phyloP scores from a whole-genome alignment of 148 eudicot species.

The Dysphania ambrosioides region DNA sequence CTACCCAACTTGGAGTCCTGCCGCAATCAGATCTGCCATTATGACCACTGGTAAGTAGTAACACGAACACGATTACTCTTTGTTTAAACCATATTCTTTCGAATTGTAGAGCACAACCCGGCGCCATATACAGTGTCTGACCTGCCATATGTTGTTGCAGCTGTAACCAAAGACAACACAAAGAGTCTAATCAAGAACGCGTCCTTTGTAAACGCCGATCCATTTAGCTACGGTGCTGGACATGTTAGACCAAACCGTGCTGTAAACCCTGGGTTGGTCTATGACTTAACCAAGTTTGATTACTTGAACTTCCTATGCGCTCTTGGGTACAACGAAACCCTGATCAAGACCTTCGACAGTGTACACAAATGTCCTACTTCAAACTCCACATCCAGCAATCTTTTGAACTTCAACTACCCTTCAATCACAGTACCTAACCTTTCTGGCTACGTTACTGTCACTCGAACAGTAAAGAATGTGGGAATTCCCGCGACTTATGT shows the following conservation, averaged over 20 bases:
- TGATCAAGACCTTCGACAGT: slow-evolving; percentile 18
- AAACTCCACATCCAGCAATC: background rate
- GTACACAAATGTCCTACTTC: slow-evolving; percentile 32
- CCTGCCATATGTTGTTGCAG: slow-evolving; percentile 26
- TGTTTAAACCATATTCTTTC: background rate
- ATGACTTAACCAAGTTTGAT: slow-evolving; percentile 39
- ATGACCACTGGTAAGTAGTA: slow-evolving; percentile 81
- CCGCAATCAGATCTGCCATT: slow-evolving; percentile 64
- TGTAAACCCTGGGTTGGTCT: slow-evolving; percentile 60
- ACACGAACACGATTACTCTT: background rate
- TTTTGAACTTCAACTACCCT: slow-evolving; percentile 51
- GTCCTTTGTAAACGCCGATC: slow-evolving; percentile 22
- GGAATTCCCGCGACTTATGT: slow-evolving; percentile 45
- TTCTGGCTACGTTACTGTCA: slow-evolving; percentile 36
- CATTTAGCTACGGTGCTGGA: slow-evolving; percentile 58
- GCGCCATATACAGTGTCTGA: too few relatives aligned
- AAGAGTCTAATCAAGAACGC: slow-evolving; percentile 31
- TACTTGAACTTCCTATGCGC: slow-evolving; percentile 60
- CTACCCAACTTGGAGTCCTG: slow-evolving; percentile 62
- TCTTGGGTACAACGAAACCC: slow-evolving; percentile 43
- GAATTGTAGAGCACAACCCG: too few relatives aligned
- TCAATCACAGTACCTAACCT: slow-evolving; percentile 50
- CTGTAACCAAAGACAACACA: slow-evolving; percentile 53
- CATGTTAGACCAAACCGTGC: slow-evolving; percentile 57
- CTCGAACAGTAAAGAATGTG: slow-evolving; percentile 55